Evolutionary conservation across 2,329 filamentous ascomycete genomes (phyloP).

Genomic region (Fusarium sp.): DNA sequence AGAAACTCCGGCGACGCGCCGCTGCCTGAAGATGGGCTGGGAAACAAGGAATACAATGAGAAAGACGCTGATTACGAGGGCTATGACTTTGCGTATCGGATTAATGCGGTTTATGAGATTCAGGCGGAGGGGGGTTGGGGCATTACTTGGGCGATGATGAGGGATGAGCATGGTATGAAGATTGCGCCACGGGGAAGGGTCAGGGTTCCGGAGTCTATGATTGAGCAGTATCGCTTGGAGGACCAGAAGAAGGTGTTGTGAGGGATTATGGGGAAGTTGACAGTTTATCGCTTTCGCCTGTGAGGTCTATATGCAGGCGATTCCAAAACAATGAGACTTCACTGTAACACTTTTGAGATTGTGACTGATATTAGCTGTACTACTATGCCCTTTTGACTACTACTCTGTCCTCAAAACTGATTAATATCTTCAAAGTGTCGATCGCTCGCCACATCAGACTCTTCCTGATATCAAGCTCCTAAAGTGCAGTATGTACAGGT

Average conservation of each 20-base stretch:
- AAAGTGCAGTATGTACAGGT: accelerated
- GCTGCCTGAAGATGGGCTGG: conserved; percentile 31
- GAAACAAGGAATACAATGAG: conserved; percentile 42
- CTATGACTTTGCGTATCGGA: conserved; percentile 43
- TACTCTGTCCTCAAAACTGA: accelerated
- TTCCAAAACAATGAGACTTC: accelerated
- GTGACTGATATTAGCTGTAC: neutral
- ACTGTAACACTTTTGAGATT: accelerated
- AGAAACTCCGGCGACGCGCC: conserved; percentile 23
- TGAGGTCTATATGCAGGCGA: neutral
- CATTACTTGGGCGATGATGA: conserved; percentile 31
- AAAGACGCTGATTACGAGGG: conserved; percentile 37
- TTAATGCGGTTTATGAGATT: conserved; percentile 38
- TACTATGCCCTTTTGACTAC: too few species aligned
- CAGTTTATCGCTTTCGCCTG: neutral
- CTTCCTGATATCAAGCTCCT: accelerated
- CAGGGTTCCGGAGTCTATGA: neutral
- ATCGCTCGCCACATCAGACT: too few species aligned
- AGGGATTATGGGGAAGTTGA: accelerated
- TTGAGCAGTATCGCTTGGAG: neutral
- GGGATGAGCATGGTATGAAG: conserved; percentile 11
- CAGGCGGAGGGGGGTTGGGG: neutral
- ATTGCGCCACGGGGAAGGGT: conserved; percentile 6
- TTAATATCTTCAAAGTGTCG: accelerated
- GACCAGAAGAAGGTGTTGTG: neutral